Evolutionary conservation across 2,329 filamentous ascomycete species (phyloP).

Genomic region (Epichloe aotearoae): DNA sequence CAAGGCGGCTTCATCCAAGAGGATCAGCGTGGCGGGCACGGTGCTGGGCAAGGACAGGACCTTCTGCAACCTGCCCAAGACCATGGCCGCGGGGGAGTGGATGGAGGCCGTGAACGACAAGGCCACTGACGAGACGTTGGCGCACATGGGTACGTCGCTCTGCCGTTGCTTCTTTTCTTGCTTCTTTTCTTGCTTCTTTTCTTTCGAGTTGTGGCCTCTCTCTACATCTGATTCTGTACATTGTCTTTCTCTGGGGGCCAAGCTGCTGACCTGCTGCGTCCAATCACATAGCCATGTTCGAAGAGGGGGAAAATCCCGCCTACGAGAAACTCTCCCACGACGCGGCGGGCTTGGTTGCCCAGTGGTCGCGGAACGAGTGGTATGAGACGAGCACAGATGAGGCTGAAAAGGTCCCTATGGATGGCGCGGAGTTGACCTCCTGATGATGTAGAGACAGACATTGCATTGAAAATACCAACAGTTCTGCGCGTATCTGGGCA

Average conservation of each 20-base stretch:
- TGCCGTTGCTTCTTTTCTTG: not conserved
- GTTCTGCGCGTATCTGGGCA: too few relatives aligned
- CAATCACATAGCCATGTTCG: slow-evolving; percentile 52
- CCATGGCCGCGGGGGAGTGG: slow-evolving; percentile 44
- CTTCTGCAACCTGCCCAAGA: slow-evolving; percentile 71
- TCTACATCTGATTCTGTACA: not conserved
- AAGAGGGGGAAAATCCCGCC: slow-evolving; percentile 55
- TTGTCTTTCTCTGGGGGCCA: not conserved
- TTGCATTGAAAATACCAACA: too few relatives aligned
- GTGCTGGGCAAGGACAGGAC: slow-evolving; percentile 62
- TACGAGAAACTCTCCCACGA: slow-evolving; percentile 55
- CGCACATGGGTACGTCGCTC: slow-evolving; percentile 53
- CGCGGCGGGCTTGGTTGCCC: slow-evolving; percentile 49
- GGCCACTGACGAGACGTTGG: slow-evolving; percentile 63
- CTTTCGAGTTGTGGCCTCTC: slow-evolving; percentile 8
- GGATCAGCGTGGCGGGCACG: slow-evolving; percentile 38
- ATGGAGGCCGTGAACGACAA: slow-evolving; percentile 63
- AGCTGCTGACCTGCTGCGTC: slow-evolving; percentile 5
- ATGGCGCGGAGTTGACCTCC: not conserved
- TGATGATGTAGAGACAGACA: not conserved
- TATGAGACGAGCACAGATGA: slow-evolving; percentile 29
- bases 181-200: not conserved
- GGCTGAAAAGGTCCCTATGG: not conserved
- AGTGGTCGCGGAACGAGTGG: slow-evolving; percentile 55
- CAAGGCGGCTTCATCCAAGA: slow-evolving; percentile 43